Base-by-base conservation (phyloP, 75 land plant species). In the Picea sitchensis region DNA sequence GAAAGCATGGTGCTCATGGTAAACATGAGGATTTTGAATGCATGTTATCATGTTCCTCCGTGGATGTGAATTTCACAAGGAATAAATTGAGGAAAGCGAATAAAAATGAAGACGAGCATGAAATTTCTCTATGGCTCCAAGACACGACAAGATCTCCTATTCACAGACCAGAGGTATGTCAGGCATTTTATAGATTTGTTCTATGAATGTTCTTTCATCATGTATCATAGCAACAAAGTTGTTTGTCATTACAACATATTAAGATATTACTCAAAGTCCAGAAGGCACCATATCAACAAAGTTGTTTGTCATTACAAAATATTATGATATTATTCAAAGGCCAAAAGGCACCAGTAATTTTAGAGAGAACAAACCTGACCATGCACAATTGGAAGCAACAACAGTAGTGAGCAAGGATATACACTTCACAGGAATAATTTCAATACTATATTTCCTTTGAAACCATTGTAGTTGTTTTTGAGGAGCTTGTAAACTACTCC, bases 131-230 rank as follows among this genome's bases (percentile, higher is more conserved):
- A 30, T 64, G 12, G 65, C 65, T 64, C 3, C 34, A 64, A 30
- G 65, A 64, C 65, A 64, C 65, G 11, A 31, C 65, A 64, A 64
- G 65, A 31, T 64, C 65, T 30, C 30, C n/a, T n/a, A n/a, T n/a
- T n/a, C n/a, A n/a, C n/a, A n/a, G n/a, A n/a, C n/a, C n/a, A n/a
- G n/a, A n/a, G 65, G 65, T 64, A 64, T 21, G 23, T 61, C 8
- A n/a, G 6, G 8, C 23, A 61, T 20, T 60, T 15, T 60, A 60
- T 17, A 17, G 17, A 20, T 14, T 60, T 60, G 41, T 38, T 38
- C 3, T 38, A 38, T 38, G 41, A 38, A 36, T 36, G 38, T 36
- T 36, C 38, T 36, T 36, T 1, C 38, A 36, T 36, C 38, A 36
- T 36, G 2, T 36, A 36, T 36, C 2, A 36, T 36, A 36, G 38